Base-by-base conservation (phyloP, 2,329 filamentous ascomycete species). In the Colletotrichum orbiculare region DNA sequence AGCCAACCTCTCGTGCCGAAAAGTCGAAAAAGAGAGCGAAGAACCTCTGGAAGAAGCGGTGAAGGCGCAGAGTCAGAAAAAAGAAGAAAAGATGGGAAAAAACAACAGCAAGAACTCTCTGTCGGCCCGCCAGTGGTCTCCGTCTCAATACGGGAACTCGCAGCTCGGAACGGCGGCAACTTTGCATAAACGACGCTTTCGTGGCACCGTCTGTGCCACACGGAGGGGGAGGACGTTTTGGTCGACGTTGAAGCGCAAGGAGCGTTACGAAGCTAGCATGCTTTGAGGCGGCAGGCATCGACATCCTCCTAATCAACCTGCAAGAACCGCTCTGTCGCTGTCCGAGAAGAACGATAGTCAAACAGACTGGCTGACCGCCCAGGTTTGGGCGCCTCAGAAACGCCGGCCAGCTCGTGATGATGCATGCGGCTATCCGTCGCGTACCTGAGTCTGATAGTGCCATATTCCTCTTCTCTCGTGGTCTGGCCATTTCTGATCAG, bases 151-250 rank as follows among this genome's bases (percentile, higher is more conserved):
- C 63, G 63, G 63, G 39, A 37, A n/a, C 25, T 38, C 10, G 58
- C 63, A 66, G 48, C 33, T 34, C 47, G 39, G 52, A 46, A 56
- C 11, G 38, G 34, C 63, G 59, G 59, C 42, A 63, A 35, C 52
- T 9, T 8, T 47, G 41, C 58, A 33, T 56, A 57, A 63, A 57
- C 41, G 15, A 39, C 25, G 17, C 5, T 11, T 25, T 13, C 8
- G 17, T 57, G 37, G 8, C 34, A 45, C 47, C 57, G 10, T 34
- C 25, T 53, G 58, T 63, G 38, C 41, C 10, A 54, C 58, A 7
- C 6, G 47, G 15, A 38, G 25, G 25, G 25, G 5, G 25, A 25
- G 25, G 8, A 57, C 8, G 41, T 48, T 53, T 37, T 57, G 52
- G 34, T 13, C 59, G 15, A 39, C 35, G 42, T 37, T 33, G 8